Conservation (phyloP, 139 green algal genomes). For the Prasinococcaceae sp. region DNA sequence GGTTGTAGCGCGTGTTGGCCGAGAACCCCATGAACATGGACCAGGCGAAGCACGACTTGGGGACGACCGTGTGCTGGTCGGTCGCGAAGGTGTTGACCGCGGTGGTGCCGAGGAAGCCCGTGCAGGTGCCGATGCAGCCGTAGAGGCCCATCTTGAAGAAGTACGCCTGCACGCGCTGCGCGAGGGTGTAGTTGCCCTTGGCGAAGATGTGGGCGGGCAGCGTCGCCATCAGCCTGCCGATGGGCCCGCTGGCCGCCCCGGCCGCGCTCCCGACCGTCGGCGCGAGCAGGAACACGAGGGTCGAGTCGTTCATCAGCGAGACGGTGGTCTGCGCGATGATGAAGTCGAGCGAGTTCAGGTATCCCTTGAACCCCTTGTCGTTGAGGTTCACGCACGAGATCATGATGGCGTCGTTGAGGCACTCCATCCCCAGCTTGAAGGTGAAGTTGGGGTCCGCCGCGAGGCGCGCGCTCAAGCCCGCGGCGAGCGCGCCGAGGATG, state of each 20-base stretch:
- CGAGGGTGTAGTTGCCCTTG: conserved; percentile 9
- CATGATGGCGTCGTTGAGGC: conserved; percentile 5
- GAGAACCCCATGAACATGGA: conserved; percentile 8
- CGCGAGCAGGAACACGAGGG: conserved; percentile 13
- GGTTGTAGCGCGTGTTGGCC: conserved; percentile 16
- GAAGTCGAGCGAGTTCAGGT: neutral
- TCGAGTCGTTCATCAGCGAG: conserved; percentile 9
- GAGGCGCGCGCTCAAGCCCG: neutral
- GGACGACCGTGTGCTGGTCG: neutral
- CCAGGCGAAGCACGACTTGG: neutral
- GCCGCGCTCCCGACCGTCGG: neutral
- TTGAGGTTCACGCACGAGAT: conserved; percentile 8
- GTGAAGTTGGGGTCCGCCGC: conserved; percentile 13
- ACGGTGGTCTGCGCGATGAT: conserved; percentile 1
- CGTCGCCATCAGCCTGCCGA: neutral
- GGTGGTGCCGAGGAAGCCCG: neutral
- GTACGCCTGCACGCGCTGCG: neutral
- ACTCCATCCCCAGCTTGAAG: conserved; percentile 11
- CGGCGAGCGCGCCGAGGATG: neutral
- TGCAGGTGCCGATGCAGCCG: neutral
- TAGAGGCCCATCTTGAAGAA: conserved; percentile 10
- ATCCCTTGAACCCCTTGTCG: neutral
- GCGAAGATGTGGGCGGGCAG: conserved; percentile 11
- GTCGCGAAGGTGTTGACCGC: neutral
- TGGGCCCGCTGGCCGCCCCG: too few relatives aligned